These are phyloP conservation scores for Flaveria floridana DNA, from an alignment of 140 eudicot species.

Conservation along the genomic window DNA sequence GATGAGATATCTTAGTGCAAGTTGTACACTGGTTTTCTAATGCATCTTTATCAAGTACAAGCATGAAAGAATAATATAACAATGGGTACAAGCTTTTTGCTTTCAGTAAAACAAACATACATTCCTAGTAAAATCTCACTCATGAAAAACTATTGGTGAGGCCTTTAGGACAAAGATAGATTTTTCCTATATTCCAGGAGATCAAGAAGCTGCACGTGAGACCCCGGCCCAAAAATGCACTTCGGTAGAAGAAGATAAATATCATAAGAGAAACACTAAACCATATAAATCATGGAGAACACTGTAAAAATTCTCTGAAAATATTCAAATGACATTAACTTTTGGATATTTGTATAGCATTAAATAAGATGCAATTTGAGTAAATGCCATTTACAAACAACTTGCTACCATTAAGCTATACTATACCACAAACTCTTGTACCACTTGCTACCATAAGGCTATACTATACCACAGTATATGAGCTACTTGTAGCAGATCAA, in stretches of 20 bases:
- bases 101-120: no score
- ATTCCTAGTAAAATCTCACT: no score
- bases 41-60: not conserved
- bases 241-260: no score
- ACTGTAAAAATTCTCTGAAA: not conserved
- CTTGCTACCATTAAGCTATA: conserved; percentile 25
- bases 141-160: no score
- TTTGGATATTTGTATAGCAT: not conserved
- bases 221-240: not conserved
- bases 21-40: conserved; percentile 4
- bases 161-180: no score
- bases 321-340: not conserved
- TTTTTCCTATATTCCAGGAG: no score
- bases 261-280: not conserved
- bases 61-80: not conserved
- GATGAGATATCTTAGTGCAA: conserved; percentile 16
- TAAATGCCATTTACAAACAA: conserved; percentile 29
- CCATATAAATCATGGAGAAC: not conserved
- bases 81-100: not conserved
- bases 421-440: conserved; percentile 10
- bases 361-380: conserved; percentile 1
- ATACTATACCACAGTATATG: conserved; percentile 1
- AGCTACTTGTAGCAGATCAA: not conserved
- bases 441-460: conserved; percentile 23
- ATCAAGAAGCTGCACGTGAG: not conserved